Base-by-base conservation (phyloP, 2,329 filamentous ascomycete species). In the Arthrinium phaeospermum region DNA sequence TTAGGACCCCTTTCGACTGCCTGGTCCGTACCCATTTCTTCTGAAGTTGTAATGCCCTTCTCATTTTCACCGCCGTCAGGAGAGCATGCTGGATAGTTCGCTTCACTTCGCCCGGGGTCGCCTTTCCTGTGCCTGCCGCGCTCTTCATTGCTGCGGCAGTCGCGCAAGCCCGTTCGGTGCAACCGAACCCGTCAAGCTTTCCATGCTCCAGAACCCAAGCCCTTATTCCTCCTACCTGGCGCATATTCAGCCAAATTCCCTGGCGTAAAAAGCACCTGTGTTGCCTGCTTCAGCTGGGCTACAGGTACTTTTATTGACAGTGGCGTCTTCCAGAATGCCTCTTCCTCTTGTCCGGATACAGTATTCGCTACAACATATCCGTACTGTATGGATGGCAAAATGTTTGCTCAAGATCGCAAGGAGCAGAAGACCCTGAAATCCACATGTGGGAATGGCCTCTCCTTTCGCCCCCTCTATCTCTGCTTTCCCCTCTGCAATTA, bases 51-150 rank as follows among this genome's bases (percentile, higher is more conserved):
- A 64, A n/a, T 64, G 57, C 34, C 57, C 41, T 64, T 41, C 41
- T 64, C 57, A 64, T 64, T 64, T 64, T 64, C 57, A 64, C 57
- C 57, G 57, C 57, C 30, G 30, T 64, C 19, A 30, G 30, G 57
- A n/a, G 57, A 64, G 57, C 3, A 41, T 41, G 34, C 34, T 41
- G 57, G 57, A 41, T 64, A 19, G 19, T 64, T 41, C 57, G 57
- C 53, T 61, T 37, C 30, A 7, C 16, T 37, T 37, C 53, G 53
- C 34, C 41, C 19, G 34, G 57, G 34, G 57, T 41, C 34, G 57
- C 57, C 22, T 64, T 41, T 24, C n/a, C 22, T 49, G 57, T 41
- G 14, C n/a, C 22, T 49, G 57, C 41, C 34, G 14, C 34, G 22
- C 57, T 41, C 57, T 41, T 64, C 8, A n/a, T 64, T 61, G 4